Evolutionary conservation across 202 grass and related monocot genomes (phyloP), one percentile per base, ranked within the genome.

Genomic region (Eragrostis tef): DNA sequence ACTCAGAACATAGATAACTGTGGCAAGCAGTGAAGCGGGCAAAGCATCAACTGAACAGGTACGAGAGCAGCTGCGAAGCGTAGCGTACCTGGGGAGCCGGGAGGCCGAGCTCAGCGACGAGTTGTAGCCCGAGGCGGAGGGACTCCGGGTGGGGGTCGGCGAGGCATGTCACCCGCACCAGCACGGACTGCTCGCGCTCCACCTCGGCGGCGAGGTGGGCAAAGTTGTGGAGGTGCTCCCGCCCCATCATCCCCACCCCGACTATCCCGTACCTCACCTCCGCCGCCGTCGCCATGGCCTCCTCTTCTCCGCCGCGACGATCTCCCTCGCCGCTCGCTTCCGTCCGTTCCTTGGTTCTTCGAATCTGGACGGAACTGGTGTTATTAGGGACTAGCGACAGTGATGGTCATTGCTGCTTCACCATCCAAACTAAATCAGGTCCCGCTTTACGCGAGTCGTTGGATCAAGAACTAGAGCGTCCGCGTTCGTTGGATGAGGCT

Each of bases 221-320:
- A 16, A 98, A 92, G 76, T 94, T 98, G 63, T 86, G 67, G 75
- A 98, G 80, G 64, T 98, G 94, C 88, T 98, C 94, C 84, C 94
- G 56, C 34, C 94, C 94, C 94, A 98, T 98, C 92, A 98, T 98
- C 71, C 94, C 94, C 39, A 93, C 90, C 45, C 94, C 94, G 4
- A 98, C 76, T 26, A 98, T 94, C 47, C 92, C 94, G 68, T 98
- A 98, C 84, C 94, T 86, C 62, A 89, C 79, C 73, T 26, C 67
- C 36, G 11, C 42, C 80, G 54, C 64, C 64, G 11, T 31, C 29
- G 29, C 29, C 29, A 31, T 31, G 29, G 3, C 29, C 29, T 2
- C 9, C 0, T n/a, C 20, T 31, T 21, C 41, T 21, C 29, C 62
- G 31, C 47, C 63, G 57, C 46, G 57, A 34, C 31, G 31, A 34